Base-by-base conservation (phyloP, 306 rosid species). In the Cucurbita pepo region DNA sequence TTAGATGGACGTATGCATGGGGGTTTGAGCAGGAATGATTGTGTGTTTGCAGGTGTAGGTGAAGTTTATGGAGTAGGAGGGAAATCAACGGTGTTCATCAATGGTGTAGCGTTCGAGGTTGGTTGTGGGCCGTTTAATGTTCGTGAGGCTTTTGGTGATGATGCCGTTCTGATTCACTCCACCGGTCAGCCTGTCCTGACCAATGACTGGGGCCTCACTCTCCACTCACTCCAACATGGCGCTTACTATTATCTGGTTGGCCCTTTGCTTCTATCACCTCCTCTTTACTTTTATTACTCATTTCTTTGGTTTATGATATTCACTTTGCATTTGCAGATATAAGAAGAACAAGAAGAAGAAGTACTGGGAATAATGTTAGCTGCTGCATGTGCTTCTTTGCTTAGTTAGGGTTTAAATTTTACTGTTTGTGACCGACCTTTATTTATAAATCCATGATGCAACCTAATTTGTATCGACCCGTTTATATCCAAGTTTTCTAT, bases 21-120 rank as follows among this genome's bases (percentile, higher is more conserved):
- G 77, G 66, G 80, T 52, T 81, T 52, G 73, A 48, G 72, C 37
- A 15, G 50, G 14, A 40, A 4, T 76, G 71, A 63, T 79, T 70
- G 0, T 57, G 71, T 79, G 77, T 56, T 51, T 43, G 81, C 84
- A 85, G 92, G 90, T 36, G 62, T 73, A 48, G 95, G 83, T 16
- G 85, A 75, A 78, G 43, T 50, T 55, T 83, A 53, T 11, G 57
- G 66, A 48, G 79, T 61, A 76, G 85, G 77, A 69, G 72, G 77
- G 21, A 89, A 81, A 83, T 81, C 83, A 60, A 89, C 86, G 81
- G 97, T 90, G 78, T 85, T 94, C 86, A 90, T 94, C 41, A 94
- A 94, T 78, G 97, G 88, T 73, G 88, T 90, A 64, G 95, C 88
- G 3, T 89, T 89, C 56, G 98, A 94, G 81, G 95, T 94, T 51